phyloP scores from a whole-genome alignment of 2,329 filamentous ascomycete genomes.

The Thielaviopsis musarum region DNA sequence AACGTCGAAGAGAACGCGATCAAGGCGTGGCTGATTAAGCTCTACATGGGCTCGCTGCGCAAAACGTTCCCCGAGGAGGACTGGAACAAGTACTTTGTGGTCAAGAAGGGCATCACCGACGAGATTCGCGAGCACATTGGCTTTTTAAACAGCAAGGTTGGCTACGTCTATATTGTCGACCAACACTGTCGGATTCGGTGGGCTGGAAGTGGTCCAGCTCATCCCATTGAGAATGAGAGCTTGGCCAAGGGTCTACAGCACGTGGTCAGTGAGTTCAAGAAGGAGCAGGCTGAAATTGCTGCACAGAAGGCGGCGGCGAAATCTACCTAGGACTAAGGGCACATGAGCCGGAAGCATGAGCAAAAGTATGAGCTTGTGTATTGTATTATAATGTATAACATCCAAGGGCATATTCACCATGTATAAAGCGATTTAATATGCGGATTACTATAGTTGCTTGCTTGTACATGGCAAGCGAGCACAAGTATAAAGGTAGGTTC shows the following conservation, averaged over 20 bases:
- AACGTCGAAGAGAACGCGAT: slow-evolving; percentile 74
- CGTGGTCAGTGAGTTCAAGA: slow-evolving; percentile 41
- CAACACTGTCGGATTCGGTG: slow-evolving; percentile 77
- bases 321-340: not conserved
- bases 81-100: slow-evolving; percentile 45
- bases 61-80: slow-evolving; percentile 31
- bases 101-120: slow-evolving; percentile 39
- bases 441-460: not conserved
- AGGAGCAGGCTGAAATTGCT: slow-evolving; percentile 19
- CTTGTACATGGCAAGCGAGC: not conserved
- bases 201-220: slow-evolving; percentile 65
- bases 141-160: slow-evolving; percentile 76
- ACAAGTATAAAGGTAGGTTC: not conserved
- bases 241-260: slow-evolving; percentile 47
- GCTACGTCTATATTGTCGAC: slow-evolving; percentile 86
- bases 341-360: not conserved
- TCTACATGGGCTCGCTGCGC: slow-evolving; percentile 39
- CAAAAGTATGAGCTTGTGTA: slow-evolving; percentile 3
- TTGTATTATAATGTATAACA: slow-evolving; percentile 8
- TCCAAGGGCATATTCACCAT: not conserved
- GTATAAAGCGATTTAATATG: not conserved
- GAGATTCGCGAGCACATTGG: slow-evolving; percentile 47
- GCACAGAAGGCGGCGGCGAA: slow-evolving; percentile 12
- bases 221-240: slow-evolving; percentile 47
- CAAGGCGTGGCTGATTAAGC: slow-evolving; percentile 39